Percentiles rank a stretch among this genome's conserved stretches.
These are phyloP conservation scores for Moelleriella libera DNA, from an alignment of 2,329 filamentous ascomycete genomes.

Conservation along the genomic window DNA sequence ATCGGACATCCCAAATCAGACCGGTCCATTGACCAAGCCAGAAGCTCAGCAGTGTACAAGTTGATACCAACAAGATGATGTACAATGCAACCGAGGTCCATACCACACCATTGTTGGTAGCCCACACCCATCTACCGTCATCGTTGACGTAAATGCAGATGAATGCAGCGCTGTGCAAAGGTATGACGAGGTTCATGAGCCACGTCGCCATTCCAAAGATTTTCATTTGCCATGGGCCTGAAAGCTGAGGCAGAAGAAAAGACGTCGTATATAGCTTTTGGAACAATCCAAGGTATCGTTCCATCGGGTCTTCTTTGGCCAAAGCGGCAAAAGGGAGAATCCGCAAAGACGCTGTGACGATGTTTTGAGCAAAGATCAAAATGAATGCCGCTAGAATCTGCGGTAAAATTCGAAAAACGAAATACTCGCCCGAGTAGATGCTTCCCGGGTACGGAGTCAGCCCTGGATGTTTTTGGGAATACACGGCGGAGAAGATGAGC, in stretches of 20 bases:
- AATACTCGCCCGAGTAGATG: conserved; percentile 63
- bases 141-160: conserved; percentile 43
- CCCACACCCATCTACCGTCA: conserved; percentile 56
- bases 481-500: conserved; percentile 59
- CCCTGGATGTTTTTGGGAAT: conserved; percentile 47
- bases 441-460: conserved; percentile 51
- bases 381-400: conserved; percentile 60
- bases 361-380: conserved; percentile 62
- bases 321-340: conserved; percentile 68
- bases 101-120: conserved; percentile 60
- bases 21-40: conserved; percentile 57
- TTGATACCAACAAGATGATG: conserved; percentile 45
- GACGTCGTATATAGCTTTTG: conserved; percentile 54
- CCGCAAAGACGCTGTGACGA: conserved; percentile 62
- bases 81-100: conserved; percentile 72
- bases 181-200: conserved; percentile 67
- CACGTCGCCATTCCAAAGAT: conserved; percentile 56
- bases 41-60: conserved; percentile 40
- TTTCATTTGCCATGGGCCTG: conserved; percentile 52
- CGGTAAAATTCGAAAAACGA: conserved; percentile 75
- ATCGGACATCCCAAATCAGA: conserved; percentile 72
- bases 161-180: conserved; percentile 67
- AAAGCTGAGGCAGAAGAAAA: conserved; percentile 46
- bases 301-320: conserved; percentile 45
- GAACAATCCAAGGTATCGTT: conserved; percentile 52